A percentile compares a stretch with the other conserved stretches of the same genome.
These are phyloP conservation scores for Mariannaea elegans DNA, from an alignment of 2,329 filamentous ascomycete genomes.

Conservation along the genomic window DNA sequence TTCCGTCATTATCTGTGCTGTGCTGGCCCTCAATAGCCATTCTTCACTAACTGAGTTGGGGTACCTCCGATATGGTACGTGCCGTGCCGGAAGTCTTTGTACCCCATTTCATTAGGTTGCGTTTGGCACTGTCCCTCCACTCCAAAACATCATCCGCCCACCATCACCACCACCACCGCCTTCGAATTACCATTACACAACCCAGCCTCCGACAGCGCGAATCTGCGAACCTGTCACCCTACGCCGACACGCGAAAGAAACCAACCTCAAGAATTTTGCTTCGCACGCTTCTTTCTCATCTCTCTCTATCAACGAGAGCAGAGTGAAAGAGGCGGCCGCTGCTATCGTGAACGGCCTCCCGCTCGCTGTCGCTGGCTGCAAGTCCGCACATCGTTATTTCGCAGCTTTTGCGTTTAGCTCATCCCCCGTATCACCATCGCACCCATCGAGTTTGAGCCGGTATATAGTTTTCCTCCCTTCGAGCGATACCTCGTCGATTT, in stretches of 20 bases:
- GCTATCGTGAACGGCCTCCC: slow-evolving; percentile 19
- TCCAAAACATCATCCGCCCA: slow-evolving; percentile 14
- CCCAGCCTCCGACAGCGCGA: slow-evolving; percentile 2
- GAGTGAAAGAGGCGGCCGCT: slow-evolving; percentile 17
- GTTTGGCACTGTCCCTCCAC: slow-evolving; percentile 6
- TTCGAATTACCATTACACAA: slow-evolving; percentile 15
- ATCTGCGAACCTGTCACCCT: background rate
- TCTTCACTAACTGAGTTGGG: background rate
- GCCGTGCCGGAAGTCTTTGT: background rate
- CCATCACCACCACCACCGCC: slow-evolving; percentile 24
- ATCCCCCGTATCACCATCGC: background rate
- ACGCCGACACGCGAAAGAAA: background rate
- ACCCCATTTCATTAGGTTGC: background rate
- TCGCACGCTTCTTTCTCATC: slow-evolving; percentile 2
- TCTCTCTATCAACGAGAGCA: slow-evolving; percentile 7
- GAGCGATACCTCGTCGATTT: background rate
- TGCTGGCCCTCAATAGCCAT: background rate
- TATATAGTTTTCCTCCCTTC: background rate
- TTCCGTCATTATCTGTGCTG: background rate
- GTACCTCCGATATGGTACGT: background rate
- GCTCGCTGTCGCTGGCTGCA: background rate
- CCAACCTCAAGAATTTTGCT: background rate
- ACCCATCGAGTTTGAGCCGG: background rate
- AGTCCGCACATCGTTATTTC: background rate
- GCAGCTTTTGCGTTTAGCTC: background rate